Conservation (phyloP, 768 basidiomycete species). For the Pholiota molesta region DNA sequence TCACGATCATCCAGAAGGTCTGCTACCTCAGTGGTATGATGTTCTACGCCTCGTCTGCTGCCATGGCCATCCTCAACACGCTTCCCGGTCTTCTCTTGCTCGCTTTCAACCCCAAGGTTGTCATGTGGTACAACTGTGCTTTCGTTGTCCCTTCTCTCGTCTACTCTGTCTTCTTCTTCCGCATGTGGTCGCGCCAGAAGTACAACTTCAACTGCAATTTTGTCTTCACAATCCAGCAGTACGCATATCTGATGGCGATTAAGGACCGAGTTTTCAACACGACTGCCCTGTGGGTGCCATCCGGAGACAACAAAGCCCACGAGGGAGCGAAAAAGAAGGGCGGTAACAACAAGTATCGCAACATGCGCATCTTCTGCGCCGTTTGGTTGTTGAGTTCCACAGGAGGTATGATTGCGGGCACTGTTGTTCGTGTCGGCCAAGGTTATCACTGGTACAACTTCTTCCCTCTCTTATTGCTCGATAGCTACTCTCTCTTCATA, state of each 20-base stretch:
- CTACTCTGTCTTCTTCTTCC: conserved; percentile 27
- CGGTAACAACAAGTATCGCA: conserved; percentile 30
- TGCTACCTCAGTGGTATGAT: conserved; percentile 31
- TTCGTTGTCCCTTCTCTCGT: conserved; percentile 30
- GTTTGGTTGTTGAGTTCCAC: conserved; percentile 25
- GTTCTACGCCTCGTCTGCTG: conserved; percentile 28
- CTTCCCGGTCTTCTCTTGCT: conserved; percentile 28
- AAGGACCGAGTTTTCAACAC: conserved; percentile 30
- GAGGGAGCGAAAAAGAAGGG: conserved; percentile 25
- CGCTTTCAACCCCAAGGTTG: conserved; percentile 22
- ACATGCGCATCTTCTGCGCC: conserved; percentile 30
- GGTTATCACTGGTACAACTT: conserved; percentile 27
- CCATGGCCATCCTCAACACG: conserved; percentile 25
- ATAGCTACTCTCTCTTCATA: conserved; percentile 24
- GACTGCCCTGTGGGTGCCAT: conserved; percentile 31
- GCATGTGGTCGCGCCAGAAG: conserved; percentile 29
- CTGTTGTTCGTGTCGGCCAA: conserved; percentile 22
- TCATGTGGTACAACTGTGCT: conserved; percentile 29
- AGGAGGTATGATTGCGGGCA: conserved; percentile 19
- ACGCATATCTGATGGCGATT: conserved; percentile 31
- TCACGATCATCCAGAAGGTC: conserved; percentile 28
- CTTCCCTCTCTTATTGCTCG: conserved; percentile 23
- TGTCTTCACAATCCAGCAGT: conserved; percentile 31
- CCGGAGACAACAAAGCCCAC: conserved; percentile 29
- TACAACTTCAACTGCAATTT: conserved; percentile 27